Evolutionary conservation across 352 stramenopile species (phyloP).

Genomic region (Phytopythium kandeliae): DNA sequence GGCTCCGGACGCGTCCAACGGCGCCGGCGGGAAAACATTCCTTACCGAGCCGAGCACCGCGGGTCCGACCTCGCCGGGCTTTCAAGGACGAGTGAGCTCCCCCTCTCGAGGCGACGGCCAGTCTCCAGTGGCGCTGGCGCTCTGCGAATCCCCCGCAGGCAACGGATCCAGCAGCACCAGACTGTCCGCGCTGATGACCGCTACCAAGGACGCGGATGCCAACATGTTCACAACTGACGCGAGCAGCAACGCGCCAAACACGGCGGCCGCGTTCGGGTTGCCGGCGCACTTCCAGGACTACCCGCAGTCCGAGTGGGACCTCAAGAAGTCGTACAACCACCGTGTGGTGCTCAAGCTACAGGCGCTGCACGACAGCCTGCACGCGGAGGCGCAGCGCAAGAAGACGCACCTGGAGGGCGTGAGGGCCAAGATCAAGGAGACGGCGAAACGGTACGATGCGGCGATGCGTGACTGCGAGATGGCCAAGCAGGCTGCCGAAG

Average conservation of each 20-base stretch:
- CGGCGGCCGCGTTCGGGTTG: constrained; percentile 51
- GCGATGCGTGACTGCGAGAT: constrained; percentile 76
- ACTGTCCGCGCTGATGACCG: background rate
- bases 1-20: background rate
- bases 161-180: background rate
- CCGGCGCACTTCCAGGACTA: constrained; percentile 76
- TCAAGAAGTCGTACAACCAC: constrained; percentile 77
- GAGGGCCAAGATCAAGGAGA: constrained; percentile 61
- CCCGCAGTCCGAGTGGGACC: constrained; percentile 67
- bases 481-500: constrained; percentile 62
- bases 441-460: constrained; percentile 45
- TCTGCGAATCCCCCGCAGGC: background rate
- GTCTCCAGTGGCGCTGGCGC: background rate
- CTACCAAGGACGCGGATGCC: constrained; percentile 18
- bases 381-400: constrained; percentile 54
- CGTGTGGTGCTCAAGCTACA: constrained; percentile 75
- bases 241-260: constrained; percentile 14
- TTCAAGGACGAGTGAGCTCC: background rate
- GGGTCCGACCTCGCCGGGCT: constrained; percentile 4
- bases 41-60: background rate
- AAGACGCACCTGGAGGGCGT: constrained; percentile 53
- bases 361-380: constrained; percentile 58
- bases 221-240: constrained; percentile 2
- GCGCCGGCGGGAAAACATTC: constrained; percentile 3
- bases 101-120: background rate